Conservation (phyloP, 306 rosid species). For the Cicer chorassanicum region DNA sequence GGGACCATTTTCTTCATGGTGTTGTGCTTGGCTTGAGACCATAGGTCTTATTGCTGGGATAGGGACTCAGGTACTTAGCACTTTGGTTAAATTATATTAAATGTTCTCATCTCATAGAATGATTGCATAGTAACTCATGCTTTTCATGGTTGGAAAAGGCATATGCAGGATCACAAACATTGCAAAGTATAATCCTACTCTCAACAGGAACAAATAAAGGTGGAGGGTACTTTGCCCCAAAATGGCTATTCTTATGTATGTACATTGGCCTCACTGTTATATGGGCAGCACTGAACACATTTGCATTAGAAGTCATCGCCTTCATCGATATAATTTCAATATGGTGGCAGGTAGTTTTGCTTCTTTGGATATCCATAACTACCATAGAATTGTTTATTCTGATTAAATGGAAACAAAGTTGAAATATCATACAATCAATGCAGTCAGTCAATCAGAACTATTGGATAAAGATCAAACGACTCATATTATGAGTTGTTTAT, state of each 20-base stretch:
- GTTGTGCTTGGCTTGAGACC: conserved; percentile 92
- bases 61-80: conserved; percentile 74
- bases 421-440: too few species aligned
- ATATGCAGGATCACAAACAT: conserved; percentile 82
- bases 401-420: not conserved
- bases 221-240: conserved; percentile 89
- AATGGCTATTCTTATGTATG: conserved; percentile 83
- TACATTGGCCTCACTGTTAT: conserved; percentile 76
- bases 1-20: conserved; percentile 97
- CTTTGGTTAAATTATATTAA: not conserved
- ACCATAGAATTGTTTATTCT: not conserved
- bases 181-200: conserved; percentile 76
- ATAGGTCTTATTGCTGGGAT: conserved; percentile 86
- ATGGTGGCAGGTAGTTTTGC: conserved; percentile 85
- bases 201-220: conserved; percentile 77
- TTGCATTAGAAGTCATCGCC: conserved; percentile 80
- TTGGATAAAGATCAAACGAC: not conserved
- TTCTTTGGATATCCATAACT: conserved; percentile 11
- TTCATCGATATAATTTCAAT: conserved; percentile 76
- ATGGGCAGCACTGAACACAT: conserved; percentile 88
- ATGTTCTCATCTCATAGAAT: conserved; percentile 5
- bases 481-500: not conserved
- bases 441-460: too few species aligned
- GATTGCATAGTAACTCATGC: conserved; percentile 29
- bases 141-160: conserved; percentile 65